phyloP scores from a whole-genome alignment of 768 basidiomycete genomes.

The Daedaleopsis sinensis region DNA sequence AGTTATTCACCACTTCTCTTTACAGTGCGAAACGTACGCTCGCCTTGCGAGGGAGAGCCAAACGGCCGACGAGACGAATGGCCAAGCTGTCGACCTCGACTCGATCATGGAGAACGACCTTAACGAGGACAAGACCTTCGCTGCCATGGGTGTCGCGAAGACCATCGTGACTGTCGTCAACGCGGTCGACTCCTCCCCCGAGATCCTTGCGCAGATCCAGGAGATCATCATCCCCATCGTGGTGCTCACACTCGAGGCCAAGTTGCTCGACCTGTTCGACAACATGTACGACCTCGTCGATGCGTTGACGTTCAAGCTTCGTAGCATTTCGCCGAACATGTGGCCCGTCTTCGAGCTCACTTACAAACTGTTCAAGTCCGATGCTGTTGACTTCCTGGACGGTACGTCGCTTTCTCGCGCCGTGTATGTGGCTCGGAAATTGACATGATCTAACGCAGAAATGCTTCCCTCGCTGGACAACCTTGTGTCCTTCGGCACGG shows the following conservation, averaged over 20 bases:
- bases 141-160: slow-evolving; percentile 86
- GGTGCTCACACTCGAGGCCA: slow-evolving; percentile 73
- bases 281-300: slow-evolving; percentile 88
- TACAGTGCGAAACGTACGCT: slow-evolving; percentile 79
- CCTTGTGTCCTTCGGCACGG: slow-evolving; percentile 82
- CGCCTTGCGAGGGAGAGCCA: slow-evolving; percentile 76
- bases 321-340: slow-evolving; percentile 75
- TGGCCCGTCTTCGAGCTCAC: slow-evolving; percentile 88
- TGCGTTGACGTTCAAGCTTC: slow-evolving; percentile 80
- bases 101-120: slow-evolving; percentile 48
- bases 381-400: slow-evolving; percentile 86
- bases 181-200: slow-evolving; percentile 71
- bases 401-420: slow-evolving; percentile 45
- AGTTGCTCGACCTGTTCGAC: slow-evolving; percentile 82
- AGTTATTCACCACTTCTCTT: not conserved
- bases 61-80: slow-evolving; percentile 49
- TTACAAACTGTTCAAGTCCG: slow-evolving; percentile 79
- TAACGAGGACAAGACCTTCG: slow-evolving; percentile 87
- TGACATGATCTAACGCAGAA: slow-evolving; percentile 41
- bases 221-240: slow-evolving; percentile 82
- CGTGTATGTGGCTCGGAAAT: not conserved
- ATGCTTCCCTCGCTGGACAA: slow-evolving; percentile 90
- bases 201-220: slow-evolving; percentile 79
- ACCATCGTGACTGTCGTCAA: slow-evolving; percentile 82
- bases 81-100: slow-evolving; percentile 57